Percentiles rank a stretch among this genome's conserved stretches.
These are phyloP conservation scores for Phytophthora pisi DNA, from an alignment of 352 stramenopile species.

Conservation along the genomic window DNA sequence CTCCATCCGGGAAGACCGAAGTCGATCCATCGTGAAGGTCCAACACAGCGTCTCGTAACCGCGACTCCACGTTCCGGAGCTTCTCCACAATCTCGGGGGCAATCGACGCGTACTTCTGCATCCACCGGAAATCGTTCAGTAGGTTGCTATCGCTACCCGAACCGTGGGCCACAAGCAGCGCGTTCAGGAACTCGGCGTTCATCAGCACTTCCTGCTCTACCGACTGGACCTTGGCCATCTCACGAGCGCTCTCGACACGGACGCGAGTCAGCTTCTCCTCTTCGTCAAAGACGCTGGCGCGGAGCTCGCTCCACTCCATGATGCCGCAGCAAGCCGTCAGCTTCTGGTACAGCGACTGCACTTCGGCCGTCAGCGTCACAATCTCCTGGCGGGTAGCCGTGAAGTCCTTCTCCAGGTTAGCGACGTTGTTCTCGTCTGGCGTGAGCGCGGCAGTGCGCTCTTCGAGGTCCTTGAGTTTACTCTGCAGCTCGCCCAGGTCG, in stretches of 20 bases:
- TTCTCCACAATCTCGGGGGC: conserved; percentile 55
- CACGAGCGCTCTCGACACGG: conserved; percentile 35
- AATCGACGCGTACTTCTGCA: conserved; percentile 58
- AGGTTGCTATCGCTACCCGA: conserved; percentile 31
- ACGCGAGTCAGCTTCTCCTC: conserved; percentile 52
- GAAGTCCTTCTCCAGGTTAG: conserved; percentile 51
- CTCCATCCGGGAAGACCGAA: conserved; percentile 21
- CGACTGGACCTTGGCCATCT: conserved; percentile 46
- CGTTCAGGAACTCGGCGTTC: conserved; percentile 68
- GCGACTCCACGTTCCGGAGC: conserved; percentile 48
- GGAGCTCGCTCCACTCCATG: conserved; percentile 65
- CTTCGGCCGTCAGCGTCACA: conserved; percentile 42
- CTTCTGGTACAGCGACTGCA: conserved; percentile 60
- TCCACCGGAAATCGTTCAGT: conserved; percentile 40
- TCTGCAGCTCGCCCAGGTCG: conserved; percentile 43
- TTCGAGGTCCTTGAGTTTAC: conserved; percentile 49
- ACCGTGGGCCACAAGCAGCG: conserved; percentile 41
- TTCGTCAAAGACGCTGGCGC: conserved; percentile 44
- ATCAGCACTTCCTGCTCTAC: conserved; percentile 63
- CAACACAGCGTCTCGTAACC: conserved; percentile 46
- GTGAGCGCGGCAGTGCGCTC: conserved; percentile 42
- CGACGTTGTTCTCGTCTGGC: conserved; percentile 29
- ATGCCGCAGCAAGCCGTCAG: conserved; percentile 61
- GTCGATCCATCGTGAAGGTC: conserved; percentile 24
- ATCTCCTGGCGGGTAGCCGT: conserved; percentile 55